Evolutionary conservation across 2,329 filamentous ascomycete genomes (phyloP).

Genomic region (Westerdykella aurantiaca): DNA sequence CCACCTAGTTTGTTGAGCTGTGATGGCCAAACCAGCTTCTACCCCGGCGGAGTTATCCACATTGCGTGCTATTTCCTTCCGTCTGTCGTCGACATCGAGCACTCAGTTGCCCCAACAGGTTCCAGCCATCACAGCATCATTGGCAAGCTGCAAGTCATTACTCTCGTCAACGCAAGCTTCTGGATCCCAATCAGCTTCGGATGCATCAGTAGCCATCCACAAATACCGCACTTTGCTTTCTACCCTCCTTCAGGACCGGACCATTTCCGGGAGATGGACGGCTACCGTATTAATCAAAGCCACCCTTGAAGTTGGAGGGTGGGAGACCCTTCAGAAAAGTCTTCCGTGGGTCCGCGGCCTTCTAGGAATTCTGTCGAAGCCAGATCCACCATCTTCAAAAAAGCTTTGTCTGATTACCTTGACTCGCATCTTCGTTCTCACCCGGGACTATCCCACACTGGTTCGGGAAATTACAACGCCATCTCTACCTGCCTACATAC

Average conservation of each 20-base stretch:
- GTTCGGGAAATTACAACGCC: slow-evolving; percentile 84
- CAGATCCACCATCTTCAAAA: slow-evolving; percentile 68
- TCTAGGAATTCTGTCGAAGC: slow-evolving; percentile 71
- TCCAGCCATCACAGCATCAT: slow-evolving; percentile 57
- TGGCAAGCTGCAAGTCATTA: slow-evolving; percentile 52
- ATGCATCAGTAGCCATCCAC: slow-evolving; percentile 66
- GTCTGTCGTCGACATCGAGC: slow-evolving; percentile 65
- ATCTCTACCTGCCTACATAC: slow-evolving; percentile 67
- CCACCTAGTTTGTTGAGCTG: too few species aligned
- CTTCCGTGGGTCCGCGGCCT: slow-evolving; percentile 74
- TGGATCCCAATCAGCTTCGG: slow-evolving; percentile 57
- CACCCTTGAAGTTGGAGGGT: slow-evolving; percentile 73
- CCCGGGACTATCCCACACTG: slow-evolving; percentile 75
- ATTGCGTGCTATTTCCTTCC: slow-evolving; percentile 52
- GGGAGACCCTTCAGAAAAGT: slow-evolving; percentile 69
- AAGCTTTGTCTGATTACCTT: slow-evolving; percentile 71
- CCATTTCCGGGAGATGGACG: slow-evolving; percentile 66
- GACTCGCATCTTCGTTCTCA: slow-evolving; percentile 75
- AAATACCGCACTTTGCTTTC: slow-evolving; percentile 75
- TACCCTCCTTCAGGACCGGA: slow-evolving; percentile 72
- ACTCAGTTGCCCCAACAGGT: slow-evolving; percentile 68
- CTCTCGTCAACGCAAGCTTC: slow-evolving; percentile 57
- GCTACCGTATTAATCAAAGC: slow-evolving; percentile 76
- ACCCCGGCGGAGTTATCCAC: slow-evolving; percentile 24
- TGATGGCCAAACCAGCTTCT: slow-evolving; percentile 18